Evolutionary conservation across 176 grass and related monocot species (phyloP).

Genomic region (Tuctoria greenei): DNA sequence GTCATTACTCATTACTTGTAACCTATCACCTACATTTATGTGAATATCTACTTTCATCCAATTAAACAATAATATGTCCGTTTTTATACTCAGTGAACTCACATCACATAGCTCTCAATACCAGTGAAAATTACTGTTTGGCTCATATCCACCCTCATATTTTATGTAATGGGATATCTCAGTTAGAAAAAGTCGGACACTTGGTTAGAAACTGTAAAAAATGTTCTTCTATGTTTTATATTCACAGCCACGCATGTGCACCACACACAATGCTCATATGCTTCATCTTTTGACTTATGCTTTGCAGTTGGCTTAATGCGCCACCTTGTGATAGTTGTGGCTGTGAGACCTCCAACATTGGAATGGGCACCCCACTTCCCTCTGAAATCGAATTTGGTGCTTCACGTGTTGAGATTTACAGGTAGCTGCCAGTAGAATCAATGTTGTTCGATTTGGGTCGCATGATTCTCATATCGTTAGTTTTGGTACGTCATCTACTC

Average conservation of each 20-base stretch:
- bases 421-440: conserved; percentile 51
- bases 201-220: background rate
- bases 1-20: conserved; percentile 7
- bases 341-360: conserved; percentile 57
- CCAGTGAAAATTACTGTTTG: background rate
- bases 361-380: conserved; percentile 69
- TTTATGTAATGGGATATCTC: background rate
- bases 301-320: conserved; percentile 91
- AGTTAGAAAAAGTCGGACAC: background rate
- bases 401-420: conserved; percentile 84
- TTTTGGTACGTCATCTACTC: conserved; percentile 1
- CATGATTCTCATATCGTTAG: background rate
- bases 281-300: conserved; percentile 27
- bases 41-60: conserved; percentile 4
- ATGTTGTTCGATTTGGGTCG: conserved; percentile 5
- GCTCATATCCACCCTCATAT: background rate
- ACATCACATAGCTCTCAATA: background rate
- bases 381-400: conserved; percentile 83
- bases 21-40: conserved; percentile 20
- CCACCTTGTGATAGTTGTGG: conserved; percentile 76
- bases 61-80: background rate
- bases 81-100: background rate
- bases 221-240: background rate
- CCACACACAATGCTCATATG: background rate
- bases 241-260: background rate